phyloP scores from a whole-genome alignment of 208 protist species.

The Trypanosoma avium region DNA sequence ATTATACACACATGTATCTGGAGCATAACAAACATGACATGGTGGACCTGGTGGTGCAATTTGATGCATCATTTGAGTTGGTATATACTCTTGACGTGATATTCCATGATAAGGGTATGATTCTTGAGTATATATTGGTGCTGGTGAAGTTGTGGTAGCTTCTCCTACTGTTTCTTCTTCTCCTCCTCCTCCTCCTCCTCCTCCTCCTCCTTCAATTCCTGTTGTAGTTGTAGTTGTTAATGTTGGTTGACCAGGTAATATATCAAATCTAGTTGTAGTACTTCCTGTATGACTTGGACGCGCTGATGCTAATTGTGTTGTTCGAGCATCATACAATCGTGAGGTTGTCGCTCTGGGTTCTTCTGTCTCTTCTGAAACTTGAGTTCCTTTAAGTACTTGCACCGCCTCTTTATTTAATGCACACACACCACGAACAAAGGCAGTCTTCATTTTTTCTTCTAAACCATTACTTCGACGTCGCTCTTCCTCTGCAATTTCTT shows the following conservation, averaged over 20 bases:
- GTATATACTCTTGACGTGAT: background rate
- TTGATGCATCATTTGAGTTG: constrained; percentile 47
- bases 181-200: background rate
- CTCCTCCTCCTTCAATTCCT: background rate
- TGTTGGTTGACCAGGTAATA: background rate
- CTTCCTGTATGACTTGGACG: constrained; percentile 10
- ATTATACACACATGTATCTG: constrained; percentile 34
- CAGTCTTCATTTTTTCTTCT: constrained; percentile 69
- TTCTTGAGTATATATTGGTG: background rate
- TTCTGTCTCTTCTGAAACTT: constrained; percentile 41
- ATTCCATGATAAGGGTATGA: constrained; percentile 10
- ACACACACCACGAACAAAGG: constrained; percentile 86
- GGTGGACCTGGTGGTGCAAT: constrained; percentile 33
- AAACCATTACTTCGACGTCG: constrained; percentile 37
- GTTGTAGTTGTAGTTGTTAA: constrained; percentile 1
- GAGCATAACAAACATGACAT: constrained; percentile 78
- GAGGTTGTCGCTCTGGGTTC: constrained; percentile 19
- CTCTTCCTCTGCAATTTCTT: constrained; percentile 33
- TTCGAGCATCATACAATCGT: constrained; percentile 3
- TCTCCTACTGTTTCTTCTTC: background rate
- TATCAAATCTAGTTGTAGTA: constrained; percentile 12
- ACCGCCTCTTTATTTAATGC: constrained; percentile 91
- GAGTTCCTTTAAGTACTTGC: constrained; percentile 61
- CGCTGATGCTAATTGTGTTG: background rate
- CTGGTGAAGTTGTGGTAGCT: background rate